phyloP scores from a whole-genome alignment of 495 filamentous ascomycete species.

The Friedmanniomyces endolithicus region DNA sequence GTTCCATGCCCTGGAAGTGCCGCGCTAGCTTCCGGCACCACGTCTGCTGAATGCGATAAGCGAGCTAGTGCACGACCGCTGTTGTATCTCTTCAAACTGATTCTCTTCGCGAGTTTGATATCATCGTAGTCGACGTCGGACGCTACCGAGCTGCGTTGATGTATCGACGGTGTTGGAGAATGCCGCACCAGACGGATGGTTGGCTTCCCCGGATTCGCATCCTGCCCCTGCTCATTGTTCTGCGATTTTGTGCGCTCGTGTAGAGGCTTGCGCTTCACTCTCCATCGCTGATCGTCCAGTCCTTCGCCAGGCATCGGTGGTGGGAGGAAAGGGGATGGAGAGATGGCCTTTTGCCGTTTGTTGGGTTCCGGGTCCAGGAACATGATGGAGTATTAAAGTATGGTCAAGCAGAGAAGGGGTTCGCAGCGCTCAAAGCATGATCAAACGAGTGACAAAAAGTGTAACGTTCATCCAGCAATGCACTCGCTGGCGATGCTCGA shows the following conservation, averaged over 20 bases:
- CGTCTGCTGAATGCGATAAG: background rate
- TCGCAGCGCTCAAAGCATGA: constrained; percentile 2
- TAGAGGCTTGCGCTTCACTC: constrained; percentile 34
- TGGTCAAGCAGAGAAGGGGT: background rate
- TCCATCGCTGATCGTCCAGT: constrained; percentile 4
- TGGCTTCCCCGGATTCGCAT: constrained; percentile 22
- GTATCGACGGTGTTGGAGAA: constrained; percentile 4
- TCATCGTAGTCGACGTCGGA: background rate
- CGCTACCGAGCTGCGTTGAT: background rate
- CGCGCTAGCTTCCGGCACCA: constrained; percentile 13
- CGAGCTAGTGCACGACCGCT: constrained; percentile 2
- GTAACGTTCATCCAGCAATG: no score
- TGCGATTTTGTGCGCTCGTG: constrained; percentile 45
- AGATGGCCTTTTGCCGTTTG: constrained; percentile 9
- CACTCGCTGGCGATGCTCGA: constrained; percentile 9
- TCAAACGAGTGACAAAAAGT: constrained; percentile 14
- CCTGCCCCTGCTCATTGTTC: constrained; percentile 31
- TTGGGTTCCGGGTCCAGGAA: constrained; percentile 21
- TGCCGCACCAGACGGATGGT: constrained; percentile 34
- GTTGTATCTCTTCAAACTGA: constrained; percentile 3
- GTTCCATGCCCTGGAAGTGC: constrained; percentile 4
- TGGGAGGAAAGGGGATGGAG: constrained; percentile 12
- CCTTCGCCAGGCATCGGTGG: constrained; percentile 4
- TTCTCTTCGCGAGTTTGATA: constrained; percentile 2
- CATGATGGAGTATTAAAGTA: constrained; percentile 11